Conservation (phyloP, 192 early-diverging fungal species). For the Dissophora ornata region DNA sequence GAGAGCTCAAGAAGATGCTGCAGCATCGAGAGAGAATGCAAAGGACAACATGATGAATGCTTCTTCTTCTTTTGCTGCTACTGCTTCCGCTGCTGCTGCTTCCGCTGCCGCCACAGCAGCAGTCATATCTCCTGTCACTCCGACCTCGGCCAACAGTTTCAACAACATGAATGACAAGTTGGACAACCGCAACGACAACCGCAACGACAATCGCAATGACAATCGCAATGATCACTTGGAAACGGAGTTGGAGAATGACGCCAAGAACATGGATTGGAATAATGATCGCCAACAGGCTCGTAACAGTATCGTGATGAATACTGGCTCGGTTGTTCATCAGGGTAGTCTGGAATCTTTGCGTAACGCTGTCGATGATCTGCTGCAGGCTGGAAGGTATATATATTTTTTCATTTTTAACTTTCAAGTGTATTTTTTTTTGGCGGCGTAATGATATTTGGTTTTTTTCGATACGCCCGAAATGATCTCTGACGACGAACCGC, state of each 20-base stretch:
- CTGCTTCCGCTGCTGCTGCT: neutral
- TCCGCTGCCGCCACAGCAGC: too few species aligned
- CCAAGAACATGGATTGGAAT: slow-evolving; percentile 52
- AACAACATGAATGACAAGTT: slow-evolving; percentile 6
- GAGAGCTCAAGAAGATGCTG: slow-evolving; percentile 9
- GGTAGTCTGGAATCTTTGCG: slow-evolving; percentile 51
- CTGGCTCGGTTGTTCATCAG: slow-evolving; percentile 79
- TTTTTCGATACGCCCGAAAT: too few species aligned
- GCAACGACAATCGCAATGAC: neutral
- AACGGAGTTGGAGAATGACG: neutral
- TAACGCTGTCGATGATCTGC: slow-evolving; percentile 81
- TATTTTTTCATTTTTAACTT: neutral
- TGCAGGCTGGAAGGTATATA: slow-evolving; percentile 77
- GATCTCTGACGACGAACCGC: too few species aligned
- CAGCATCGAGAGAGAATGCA: neutral
- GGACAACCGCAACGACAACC: slow-evolving; percentile 2
- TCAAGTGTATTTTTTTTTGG: too few species aligned
- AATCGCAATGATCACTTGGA: slow-evolving; percentile 3
- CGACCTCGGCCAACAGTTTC: slow-evolving; percentile 4
- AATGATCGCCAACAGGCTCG: slow-evolving; percentile 61
- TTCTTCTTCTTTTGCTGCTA: neutral
- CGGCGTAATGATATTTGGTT: too few species aligned
- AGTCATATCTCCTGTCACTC: slow-evolving; percentile 1
- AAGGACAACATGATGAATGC: neutral
- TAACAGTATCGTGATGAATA: slow-evolving; percentile 77